These are phyloP conservation scores for Colletotrichum tanaceti DNA, from an alignment of 2,329 filamentous ascomycete species.

Conservation along the genomic window DNA sequence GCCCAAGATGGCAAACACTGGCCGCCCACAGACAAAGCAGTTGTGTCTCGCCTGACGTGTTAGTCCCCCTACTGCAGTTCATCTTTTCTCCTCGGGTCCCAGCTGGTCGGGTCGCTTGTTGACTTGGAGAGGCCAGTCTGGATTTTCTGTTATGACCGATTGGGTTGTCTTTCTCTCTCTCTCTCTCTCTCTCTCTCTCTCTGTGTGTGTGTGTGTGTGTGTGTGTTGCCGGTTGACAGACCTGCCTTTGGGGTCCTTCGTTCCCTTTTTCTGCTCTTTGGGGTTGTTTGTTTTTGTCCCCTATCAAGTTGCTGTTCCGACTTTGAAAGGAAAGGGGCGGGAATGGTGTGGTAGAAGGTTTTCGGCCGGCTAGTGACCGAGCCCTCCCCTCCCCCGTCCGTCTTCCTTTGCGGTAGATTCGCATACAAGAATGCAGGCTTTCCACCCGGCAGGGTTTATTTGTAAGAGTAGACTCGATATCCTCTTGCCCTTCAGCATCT, in stretches of 20 bases:
- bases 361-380: constrained; percentile 2
- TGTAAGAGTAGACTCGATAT: not conserved
- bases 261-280: constrained; percentile 11
- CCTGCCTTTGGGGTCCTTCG: not conserved
- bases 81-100: constrained; percentile 19
- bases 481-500: not conserved
- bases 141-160: constrained; percentile 24
- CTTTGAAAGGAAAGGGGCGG: constrained; percentile 21
- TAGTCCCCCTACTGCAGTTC: constrained; percentile 27
- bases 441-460: not conserved
- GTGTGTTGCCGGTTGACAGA: not conserved
- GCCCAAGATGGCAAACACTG: constrained; percentile 16
- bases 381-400: not conserved
- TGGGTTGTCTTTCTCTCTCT: constrained; percentile 10
- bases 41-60: constrained; percentile 37
- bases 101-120: constrained; percentile 26
- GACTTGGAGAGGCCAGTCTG: constrained; percentile 11
- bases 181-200: not conserved
- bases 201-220: too few species aligned
- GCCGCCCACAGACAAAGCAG: constrained; percentile 32
- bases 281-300: constrained; percentile 30
- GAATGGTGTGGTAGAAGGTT: constrained; percentile 7
- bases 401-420: constrained; percentile 5
- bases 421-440: constrained; percentile 20
- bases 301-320: constrained; percentile 19